Percentiles rank a stretch among this genome's conserved stretches.
Conservation (phyloP, 2,329 filamentous ascomycete genomes). For the Paramyrothecium roridum region DNA sequence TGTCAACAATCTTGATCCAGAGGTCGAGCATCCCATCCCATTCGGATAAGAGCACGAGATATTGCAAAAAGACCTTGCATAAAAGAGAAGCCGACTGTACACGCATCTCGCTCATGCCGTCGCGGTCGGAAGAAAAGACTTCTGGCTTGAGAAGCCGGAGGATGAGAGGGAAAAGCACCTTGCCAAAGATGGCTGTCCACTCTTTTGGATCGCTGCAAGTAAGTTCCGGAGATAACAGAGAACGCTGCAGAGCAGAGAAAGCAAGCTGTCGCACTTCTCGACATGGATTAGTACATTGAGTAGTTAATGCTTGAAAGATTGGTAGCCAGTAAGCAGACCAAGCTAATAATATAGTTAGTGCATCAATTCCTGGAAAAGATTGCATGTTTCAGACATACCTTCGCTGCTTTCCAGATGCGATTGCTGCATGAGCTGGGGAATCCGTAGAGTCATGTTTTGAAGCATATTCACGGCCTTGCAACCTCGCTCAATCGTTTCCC, state of each 20-base stretch:
- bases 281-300: slow-evolving; percentile 91
- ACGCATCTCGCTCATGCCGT: slow-evolving; percentile 93
- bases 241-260: slow-evolving; percentile 80
- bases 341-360: slow-evolving; percentile 46
- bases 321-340: slow-evolving; percentile 99
- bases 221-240: slow-evolving; percentile 79
- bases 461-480: slow-evolving; percentile 79
- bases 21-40: slow-evolving; percentile 88
- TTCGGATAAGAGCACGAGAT: slow-evolving; percentile 77
- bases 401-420: slow-evolving; percentile 87
- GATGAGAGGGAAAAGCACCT: slow-evolving; percentile 91
- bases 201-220: slow-evolving; percentile 81
- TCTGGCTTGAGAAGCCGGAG: slow-evolving; percentile 86
- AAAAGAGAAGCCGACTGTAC: slow-evolving; percentile 88
- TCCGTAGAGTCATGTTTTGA: slow-evolving; percentile 75
- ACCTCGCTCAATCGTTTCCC: slow-evolving; percentile 67
- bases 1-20: slow-evolving; percentile 88
- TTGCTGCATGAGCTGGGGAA: slow-evolving; percentile 84
- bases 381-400: slow-evolving; percentile 41
- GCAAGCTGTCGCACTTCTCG: slow-evolving; percentile 89
- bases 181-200: slow-evolving; percentile 92
- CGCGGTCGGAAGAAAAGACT: slow-evolving; percentile 84
- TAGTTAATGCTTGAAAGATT: slow-evolving; percentile 83
- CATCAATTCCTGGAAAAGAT: not conserved
- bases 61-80: slow-evolving; percentile 94